Conservation (phyloP, 352 stramenopile genomes). For the Globisporangium echinulatum region DNA sequence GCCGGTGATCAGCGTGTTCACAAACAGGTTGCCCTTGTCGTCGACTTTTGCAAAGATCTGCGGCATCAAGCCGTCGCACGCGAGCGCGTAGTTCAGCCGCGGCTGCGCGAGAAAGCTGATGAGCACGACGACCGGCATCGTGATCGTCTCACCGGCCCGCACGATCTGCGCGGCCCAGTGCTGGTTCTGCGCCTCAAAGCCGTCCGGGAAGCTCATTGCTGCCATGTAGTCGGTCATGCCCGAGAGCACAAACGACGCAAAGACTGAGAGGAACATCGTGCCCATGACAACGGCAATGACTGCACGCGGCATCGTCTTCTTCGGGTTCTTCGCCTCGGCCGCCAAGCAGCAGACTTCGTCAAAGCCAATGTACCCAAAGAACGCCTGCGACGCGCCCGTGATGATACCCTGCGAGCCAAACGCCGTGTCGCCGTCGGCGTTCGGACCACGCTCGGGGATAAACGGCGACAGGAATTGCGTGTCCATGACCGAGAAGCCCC, state of each 20-base stretch:
- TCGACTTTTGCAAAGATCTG: constrained; percentile 86
- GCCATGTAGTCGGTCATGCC: constrained; percentile 40
- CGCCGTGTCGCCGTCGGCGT: constrained; percentile 2
- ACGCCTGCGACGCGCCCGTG: constrained; percentile 72
- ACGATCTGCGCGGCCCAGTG: constrained; percentile 50
- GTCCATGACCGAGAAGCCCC: constrained; percentile 80
- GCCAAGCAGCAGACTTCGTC: constrained; percentile 91
- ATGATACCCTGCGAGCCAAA: constrained; percentile 57
- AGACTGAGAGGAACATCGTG: constrained; percentile 57
- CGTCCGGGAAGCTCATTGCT: constrained; percentile 24
- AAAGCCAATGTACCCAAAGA: constrained; percentile 93
- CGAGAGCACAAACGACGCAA: constrained; percentile 77
- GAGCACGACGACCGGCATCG: constrained; percentile 92
- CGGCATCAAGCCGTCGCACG: constrained; percentile 90
- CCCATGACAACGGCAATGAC: constrained; percentile 73
- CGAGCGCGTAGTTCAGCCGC: constrained; percentile 89
- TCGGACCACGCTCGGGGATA: constrained; percentile 23
- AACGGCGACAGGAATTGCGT: constrained; percentile 79
- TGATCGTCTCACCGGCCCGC: constrained; percentile 58
- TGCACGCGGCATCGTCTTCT: constrained; percentile 60
- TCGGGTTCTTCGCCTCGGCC: constrained; percentile 57
- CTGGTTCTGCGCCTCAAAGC: constrained; percentile 31
- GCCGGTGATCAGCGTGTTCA: constrained; percentile 65
- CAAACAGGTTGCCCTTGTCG: constrained; percentile 74
- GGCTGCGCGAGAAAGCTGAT: constrained; percentile 91